Evolutionary conservation across 192 early-diverging fungal genomes (phyloP), one percentile per base, ranked within the genome.

Genomic region (Paraglomus brasilianum): DNA sequence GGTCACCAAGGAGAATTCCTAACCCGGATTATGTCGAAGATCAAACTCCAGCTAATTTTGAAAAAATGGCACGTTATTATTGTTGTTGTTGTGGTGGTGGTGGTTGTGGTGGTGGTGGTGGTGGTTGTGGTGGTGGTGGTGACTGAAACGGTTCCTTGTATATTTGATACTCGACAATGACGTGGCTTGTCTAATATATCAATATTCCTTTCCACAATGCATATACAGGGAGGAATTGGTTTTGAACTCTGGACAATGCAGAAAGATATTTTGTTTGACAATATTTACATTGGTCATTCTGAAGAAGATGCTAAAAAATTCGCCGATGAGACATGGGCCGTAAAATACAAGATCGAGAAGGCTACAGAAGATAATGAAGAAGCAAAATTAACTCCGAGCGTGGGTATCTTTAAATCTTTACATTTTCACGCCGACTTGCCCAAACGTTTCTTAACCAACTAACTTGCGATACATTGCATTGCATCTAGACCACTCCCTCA

Each of bases 201-300:
- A 48, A 48, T 48, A 48, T 48, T 48, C 11, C 8, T 10, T 47
- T 10, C 15, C 15, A 47, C 8, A 47, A 15, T 48, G 47, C n/a
- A 17, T 14, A 2, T 17, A 15, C 49, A 69, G 67, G 82, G 63
- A 63, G 92, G 88, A 39, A 80, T 94, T 68, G 95, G 95, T 9
- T 94, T 95, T 69, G 95, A 96, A 78, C 78, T 96, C 67, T 96
- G 93, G 93, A 93, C 91, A 48, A 95, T 96, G 91, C 91, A 93
- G 80, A 78, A 89, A 63, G 81, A 84, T 36, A 93, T 95, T 62
- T 80, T 89, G 22, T 95, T 96, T 68, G 91, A 96, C 82, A 96
- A 95, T 77, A 90, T 96, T 61, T 94, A 92, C 77, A 75, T 96
- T 66, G 93, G 93, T 49, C 81, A 89, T 81, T 86, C 78, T 72